Percentiles rank a stretch among this genome's conserved stretches.
phyloP scores from a whole-genome alignment of 305 asterid species.

The Fraxinus angustifolia region DNA sequence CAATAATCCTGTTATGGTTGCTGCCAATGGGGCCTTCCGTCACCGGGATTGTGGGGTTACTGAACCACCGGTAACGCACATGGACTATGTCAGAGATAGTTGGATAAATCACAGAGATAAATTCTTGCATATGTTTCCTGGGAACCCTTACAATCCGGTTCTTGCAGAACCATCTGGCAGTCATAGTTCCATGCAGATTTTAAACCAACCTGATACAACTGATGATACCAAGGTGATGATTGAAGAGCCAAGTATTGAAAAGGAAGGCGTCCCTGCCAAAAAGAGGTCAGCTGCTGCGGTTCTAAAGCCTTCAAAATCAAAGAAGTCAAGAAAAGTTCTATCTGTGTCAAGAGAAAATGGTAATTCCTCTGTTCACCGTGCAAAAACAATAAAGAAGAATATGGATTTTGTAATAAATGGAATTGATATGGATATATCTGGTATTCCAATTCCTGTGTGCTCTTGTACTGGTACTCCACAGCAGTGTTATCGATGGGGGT shows the following conservation, averaged over 20 bases:
- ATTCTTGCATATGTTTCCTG: constrained; percentile 70
- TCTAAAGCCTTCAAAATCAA: constrained; percentile 63
- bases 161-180: constrained; percentile 66
- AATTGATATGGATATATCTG: constrained; percentile 82
- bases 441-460: constrained; percentile 89
- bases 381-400: constrained; percentile 65
- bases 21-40: constrained; percentile 61
- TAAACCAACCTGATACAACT: constrained; percentile 57
- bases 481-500: constrained; percentile 98
- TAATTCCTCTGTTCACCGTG: constrained; percentile 48
- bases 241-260: constrained; percentile 53
- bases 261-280: constrained; percentile 51
- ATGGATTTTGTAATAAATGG: constrained; percentile 83
- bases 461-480: constrained; percentile 92
- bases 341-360: constrained; percentile 61
- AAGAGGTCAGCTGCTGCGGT: constrained; percentile 46
- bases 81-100: constrained; percentile 72
- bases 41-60: constrained; percentile 60
- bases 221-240: constrained; percentile 38
- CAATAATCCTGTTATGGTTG: constrained; percentile 57
- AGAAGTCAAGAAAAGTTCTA: constrained; percentile 58
- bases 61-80: constrained; percentile 60
- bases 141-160: constrained; percentile 44
- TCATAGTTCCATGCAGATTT: constrained; percentile 61
- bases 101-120: constrained; percentile 86